Evolutionary conservation across 768 basidiomycete species (phyloP), one percentile per base, ranked within the genome.

Genomic region (Boletus huronensis): DNA sequence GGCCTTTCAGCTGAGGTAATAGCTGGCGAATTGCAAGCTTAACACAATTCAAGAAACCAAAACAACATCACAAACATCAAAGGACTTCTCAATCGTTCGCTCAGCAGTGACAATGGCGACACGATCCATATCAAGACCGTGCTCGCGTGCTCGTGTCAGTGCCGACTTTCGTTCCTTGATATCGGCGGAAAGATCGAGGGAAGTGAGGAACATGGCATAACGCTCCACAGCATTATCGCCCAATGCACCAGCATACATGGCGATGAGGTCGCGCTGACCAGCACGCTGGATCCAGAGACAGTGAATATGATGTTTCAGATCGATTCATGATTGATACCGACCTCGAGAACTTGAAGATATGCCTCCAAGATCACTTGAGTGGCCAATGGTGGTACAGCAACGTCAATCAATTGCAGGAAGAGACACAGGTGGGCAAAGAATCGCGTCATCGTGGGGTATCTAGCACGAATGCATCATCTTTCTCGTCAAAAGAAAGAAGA

Each of bases 361-460:
- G 88, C 83, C 65, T 96, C 90, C 26, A 98, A 73, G 48, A 99
- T 91, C 29, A 80, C 72, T 64, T 96, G 92, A 0, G 83, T 86
- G 0, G 90, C 83, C 13, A 83, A 70, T 2, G 87, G 83, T 0
- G 94, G 88, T 0, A 92, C 81, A 0, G 82, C 68, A 34, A 87
- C 73, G 47, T 88, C 87, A 34, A 97, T 88, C 72, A 93, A 82
- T 58, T 89, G 85, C 4, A 97, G 78, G 72, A 87, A 93, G 29
- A 98, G 83, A 59, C 92, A 92, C 23, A 98, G 75, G 65, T 99
- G 96, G 0, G 94, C 88, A 64, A 96, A 97, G 74, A 98, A 99
- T 4, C 94, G 86, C 42, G 82, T 84, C 77, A 91, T 79, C 0
- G 81, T 77, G 0, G 83, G 76, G 63, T 88, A 88, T 58, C 88